These are phyloP conservation scores for Cladophialophora bantiana DNA, from an alignment of 2,329 filamentous ascomycete species.

Conservation along the genomic window DNA sequence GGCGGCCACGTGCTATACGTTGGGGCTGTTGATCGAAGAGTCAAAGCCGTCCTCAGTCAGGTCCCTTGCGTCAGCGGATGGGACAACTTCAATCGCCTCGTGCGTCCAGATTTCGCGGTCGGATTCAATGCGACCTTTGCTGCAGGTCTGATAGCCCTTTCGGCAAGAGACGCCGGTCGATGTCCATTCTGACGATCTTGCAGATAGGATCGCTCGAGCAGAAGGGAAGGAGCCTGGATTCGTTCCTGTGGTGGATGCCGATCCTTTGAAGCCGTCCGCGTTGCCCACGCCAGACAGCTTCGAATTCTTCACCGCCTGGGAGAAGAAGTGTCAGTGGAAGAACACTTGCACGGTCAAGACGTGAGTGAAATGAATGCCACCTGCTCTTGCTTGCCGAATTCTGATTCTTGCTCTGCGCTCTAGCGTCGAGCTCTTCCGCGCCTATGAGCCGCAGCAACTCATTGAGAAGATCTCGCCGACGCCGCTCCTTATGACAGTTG, in stretches of 20 bases:
- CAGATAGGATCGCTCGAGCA: conserved; percentile 43
- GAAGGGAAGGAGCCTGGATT: conserved; percentile 43
- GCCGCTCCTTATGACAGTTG: conserved; percentile 50
- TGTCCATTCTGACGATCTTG: conserved; percentile 7
- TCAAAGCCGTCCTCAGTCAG: conserved; percentile 51
- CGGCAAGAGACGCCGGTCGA: not conserved
- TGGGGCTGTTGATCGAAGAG: conserved; percentile 49
- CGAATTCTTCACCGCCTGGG: conserved; percentile 46
- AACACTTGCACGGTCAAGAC: conserved; percentile 50
- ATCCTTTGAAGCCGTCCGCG: conserved; percentile 44
- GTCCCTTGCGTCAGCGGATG: conserved; percentile 49
- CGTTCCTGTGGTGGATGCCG: conserved; percentile 45
- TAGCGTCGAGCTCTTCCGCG: conserved; percentile 37
- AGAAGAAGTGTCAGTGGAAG: conserved; percentile 47
- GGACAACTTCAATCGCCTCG: conserved; percentile 46
- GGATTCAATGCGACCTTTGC: conserved; percentile 41
- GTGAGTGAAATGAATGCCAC: conserved; percentile 37
- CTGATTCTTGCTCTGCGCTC: conserved; percentile 7
- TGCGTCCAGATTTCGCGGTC: conserved; percentile 45
- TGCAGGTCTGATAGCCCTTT: conserved; percentile 38
- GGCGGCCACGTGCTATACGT: conserved; percentile 52
- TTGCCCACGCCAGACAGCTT: conserved; percentile 48
- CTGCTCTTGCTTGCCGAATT: conserved; percentile 22
- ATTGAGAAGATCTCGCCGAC: conserved; percentile 50
- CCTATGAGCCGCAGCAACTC: conserved; percentile 40